Percentiles rank a stretch among this genome's conserved stretches.
Conservation (phyloP, 2,329 filamentous ascomycete genomes). For the Dactylellina parvicollis region DNA sequence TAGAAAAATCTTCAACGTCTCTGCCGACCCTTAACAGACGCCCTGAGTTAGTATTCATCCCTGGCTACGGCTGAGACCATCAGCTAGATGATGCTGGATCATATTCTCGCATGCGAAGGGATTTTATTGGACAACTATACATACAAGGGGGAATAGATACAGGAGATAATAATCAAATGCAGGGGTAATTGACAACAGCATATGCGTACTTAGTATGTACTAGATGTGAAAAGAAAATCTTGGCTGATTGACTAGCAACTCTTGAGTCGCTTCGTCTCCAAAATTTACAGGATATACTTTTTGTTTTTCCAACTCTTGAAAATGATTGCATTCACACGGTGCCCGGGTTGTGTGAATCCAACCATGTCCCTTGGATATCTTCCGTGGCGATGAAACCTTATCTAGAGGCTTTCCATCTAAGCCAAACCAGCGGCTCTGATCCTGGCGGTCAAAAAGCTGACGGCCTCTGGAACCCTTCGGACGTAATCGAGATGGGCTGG, state of each 20-base stretch:
- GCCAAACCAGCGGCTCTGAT: constrained; percentile 33
- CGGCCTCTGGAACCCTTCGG: constrained; percentile 44
- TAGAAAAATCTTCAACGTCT: not conserved
- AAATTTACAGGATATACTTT: not conserved
- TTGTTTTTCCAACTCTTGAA: not conserved
- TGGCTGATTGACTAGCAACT: constrained; percentile 12
- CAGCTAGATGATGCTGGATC: not conserved
- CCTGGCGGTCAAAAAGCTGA: constrained; percentile 32
- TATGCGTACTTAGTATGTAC: constrained; percentile 36
- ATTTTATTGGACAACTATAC: constrained; percentile 39
- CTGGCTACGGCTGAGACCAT: constrained; percentile 11
- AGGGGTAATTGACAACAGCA: constrained; percentile 22
- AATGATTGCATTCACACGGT: constrained; percentile 14
- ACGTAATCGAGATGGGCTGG: constrained; percentile 61
- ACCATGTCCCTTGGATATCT: constrained; percentile 14
- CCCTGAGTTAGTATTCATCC: not conserved
- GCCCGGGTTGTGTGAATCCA: constrained; percentile 40
- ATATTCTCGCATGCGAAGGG: constrained; percentile 36
- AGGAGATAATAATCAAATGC: constrained; percentile 15
- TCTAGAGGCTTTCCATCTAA: not conserved
- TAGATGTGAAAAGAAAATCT: constrained; percentile 17
- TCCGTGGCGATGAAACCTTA: not conserved
- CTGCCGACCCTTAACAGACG: not conserved
- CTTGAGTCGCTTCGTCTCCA: constrained; percentile 10
- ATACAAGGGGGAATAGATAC: constrained; percentile 33